These are phyloP conservation scores for Eutypa lata DNA, from an alignment of 2,329 filamentous ascomycete genomes.

Conservation along the genomic window DNA sequence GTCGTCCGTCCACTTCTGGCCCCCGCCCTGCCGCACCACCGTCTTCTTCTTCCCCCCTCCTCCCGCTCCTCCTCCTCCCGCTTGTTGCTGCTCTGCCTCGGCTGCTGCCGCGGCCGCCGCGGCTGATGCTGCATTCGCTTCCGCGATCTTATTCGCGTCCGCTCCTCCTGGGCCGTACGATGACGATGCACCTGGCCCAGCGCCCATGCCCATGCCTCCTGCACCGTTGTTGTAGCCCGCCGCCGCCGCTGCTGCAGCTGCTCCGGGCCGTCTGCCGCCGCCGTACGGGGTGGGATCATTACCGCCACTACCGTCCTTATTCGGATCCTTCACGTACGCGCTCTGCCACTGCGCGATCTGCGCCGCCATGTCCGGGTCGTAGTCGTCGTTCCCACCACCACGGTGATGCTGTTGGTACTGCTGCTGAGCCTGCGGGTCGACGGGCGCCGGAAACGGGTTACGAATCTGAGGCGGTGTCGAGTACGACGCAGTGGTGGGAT, in stretches of 20 bases:
- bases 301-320: conserved; percentile 47
- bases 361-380: conserved; percentile 79
- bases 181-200: conserved; percentile 32
- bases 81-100: conserved; percentile 44
- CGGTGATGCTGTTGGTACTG: conserved; percentile 14
- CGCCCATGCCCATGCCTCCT: conserved; percentile 33
- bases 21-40: conserved; percentile 82
- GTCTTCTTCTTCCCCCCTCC: conserved; percentile 69
- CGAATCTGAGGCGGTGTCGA: conserved; percentile 64
- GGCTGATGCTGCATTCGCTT: conserved; percentile 25
- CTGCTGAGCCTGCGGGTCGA: not conserved
- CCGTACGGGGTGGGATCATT: conserved; percentile 17
- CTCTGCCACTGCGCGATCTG: conserved; percentile 95
- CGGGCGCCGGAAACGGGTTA: conserved; percentile 75
- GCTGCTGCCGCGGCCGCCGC: conserved; percentile 34
- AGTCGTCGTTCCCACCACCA: conserved; percentile 33
- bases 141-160: conserved; percentile 27
- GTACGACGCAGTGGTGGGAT: conserved; percentile 39
- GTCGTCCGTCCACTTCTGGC: conserved; percentile 88
- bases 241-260: conserved; percentile 25
- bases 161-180: conserved; percentile 45
- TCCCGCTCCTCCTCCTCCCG: conserved; percentile 38
- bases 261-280: conserved; percentile 20
- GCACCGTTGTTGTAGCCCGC: conserved; percentile 26
- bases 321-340: conserved; percentile 62